phyloP scores from a whole-genome alignment of 352 stramenopile species.

The Thalassiosira mediterranea region DNA sequence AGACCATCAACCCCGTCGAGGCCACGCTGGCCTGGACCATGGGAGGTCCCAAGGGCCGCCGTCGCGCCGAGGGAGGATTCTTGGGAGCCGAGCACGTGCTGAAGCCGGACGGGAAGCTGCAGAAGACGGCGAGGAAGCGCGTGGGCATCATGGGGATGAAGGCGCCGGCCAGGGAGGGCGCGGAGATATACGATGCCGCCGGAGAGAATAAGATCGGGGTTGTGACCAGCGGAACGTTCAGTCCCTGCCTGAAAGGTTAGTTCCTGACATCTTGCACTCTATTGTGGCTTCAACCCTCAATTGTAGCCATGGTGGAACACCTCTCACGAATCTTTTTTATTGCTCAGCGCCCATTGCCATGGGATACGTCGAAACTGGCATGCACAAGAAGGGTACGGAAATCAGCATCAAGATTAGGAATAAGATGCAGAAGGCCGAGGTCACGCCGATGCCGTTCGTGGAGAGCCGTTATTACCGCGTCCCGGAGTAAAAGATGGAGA shows the following conservation, averaged over 20 bases:
- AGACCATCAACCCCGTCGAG: conserved; percentile 93
- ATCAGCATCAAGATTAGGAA: conserved; percentile 94
- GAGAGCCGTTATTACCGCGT: conserved; percentile 93
- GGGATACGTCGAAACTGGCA: conserved; percentile 94
- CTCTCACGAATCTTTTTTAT: background rate
- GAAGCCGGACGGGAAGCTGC: conserved; percentile 91
- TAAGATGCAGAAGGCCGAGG: conserved; percentile 91
- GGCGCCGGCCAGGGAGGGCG: conserved; percentile 90
- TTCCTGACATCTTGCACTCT: too few species aligned
- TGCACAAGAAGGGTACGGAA: conserved; percentile 91
- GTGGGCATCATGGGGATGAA: conserved; percentile 96
- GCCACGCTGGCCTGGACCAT: conserved; percentile 92
- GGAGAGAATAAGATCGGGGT: conserved; percentile 86
- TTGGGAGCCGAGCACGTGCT: conserved; percentile 94
- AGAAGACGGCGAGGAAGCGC: conserved; percentile 92
- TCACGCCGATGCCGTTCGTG: conserved; percentile 99
- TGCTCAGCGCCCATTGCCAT: conserved; percentile 92
- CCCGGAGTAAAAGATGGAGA: conserved; percentile 56
- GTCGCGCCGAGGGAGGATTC: conserved; percentile 89
- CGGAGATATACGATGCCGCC: conserved; percentile 90
- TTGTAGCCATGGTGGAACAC: too few species aligned
- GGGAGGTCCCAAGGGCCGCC: conserved; percentile 79
- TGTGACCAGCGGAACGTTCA: conserved; percentile 97
- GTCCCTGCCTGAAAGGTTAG: conserved; percentile 89
- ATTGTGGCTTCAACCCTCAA: too few species aligned